Evolutionary conservation across 495 filamentous ascomycete genomes (phyloP), one percentile per base, ranked within the genome.

Genomic region (Lasiosphaeria hispida): DNA sequence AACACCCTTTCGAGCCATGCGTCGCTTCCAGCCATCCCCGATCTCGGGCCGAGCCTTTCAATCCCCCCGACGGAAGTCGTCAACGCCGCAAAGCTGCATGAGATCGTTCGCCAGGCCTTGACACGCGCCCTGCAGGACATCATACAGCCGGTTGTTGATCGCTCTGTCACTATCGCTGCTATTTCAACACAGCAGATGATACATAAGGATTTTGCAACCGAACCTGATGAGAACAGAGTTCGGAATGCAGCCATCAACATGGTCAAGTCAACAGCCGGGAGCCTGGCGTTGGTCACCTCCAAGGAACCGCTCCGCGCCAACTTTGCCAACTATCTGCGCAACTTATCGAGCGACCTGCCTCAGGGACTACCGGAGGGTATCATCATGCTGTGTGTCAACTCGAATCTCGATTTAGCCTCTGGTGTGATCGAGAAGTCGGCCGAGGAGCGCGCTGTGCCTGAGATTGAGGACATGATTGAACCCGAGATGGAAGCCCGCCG

Each of bases 381-480:
- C 19, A 92, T 97, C 54, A 80, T 96, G 57, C 96, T 97, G 88
- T 97, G 95, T 69, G 92, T 97, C 58, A 97, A 97, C 67, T 94
- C 96, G 55, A 99, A 99, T 70, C 79, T 97, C 33, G 94, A 99
- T 61, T 82, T 88, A 48, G 91, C 94, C 42, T 97, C 94, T 66
- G 87, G 82, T 50, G 87, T 96, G 57, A 91, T 99, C 30, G 94
- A 97, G 70, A 89, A 91, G 65, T 91, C 91, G 36, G 95, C 94
- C 9, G 93, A 97, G 69, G 88, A 94, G 62, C 91, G 91, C 53
- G 92, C 93, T 10, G 77, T 96, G 35, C 88, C 89, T 11, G 93
- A 97, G 69, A 96, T 99, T 59, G 92, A 97, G 65, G 88, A 92
- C 55, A 87, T 94, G 65, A 88, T 99, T 55, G 87, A 90, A 62